Base-by-base conservation (phyloP, 306 rosid genomes). In the Senna siamea region DNA sequence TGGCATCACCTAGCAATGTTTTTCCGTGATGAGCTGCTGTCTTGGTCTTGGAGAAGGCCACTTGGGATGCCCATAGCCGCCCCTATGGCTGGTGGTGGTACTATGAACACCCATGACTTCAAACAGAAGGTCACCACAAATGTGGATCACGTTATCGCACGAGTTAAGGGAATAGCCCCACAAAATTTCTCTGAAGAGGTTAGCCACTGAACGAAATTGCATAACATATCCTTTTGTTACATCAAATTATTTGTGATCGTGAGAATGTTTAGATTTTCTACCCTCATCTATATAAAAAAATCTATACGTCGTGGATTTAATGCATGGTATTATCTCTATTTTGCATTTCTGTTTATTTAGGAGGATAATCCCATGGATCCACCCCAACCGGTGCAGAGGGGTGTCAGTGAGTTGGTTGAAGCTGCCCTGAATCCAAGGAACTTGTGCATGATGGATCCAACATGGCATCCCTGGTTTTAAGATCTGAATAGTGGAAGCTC, bases 11-110 rank as follows among this genome's bases (percentile, higher is more conserved):
- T 95, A 58, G 99, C 99, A 13, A 95, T 95, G 99, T 95, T 95
- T 76, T 95, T 95, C 90, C 98, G 99, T 1, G 99, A 95, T 81
- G 99, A 95, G 81, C 87, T 95, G 43, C 84, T 95, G 70, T 95
- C 99, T 41, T 95, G 97, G 98, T 95, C 99, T 71, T 95, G 99
- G 99, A 90, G 99, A 86, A 90, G 98, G 84, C 98, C 98, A 20
- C 88, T 88, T 9, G 99, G 99, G 83, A 86, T 89, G 93, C 93
- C 98, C 72, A n/a, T n/a, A n/a, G 78, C 90, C 78, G 89, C 89
- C 57, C 84, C 96, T 22, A 78, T 91, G 73, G 82, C 92, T 65
- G 96, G 93, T 44, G 98, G 96, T 47, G 82, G 96, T 40, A 78
- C 89, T 35, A 85, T 90, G 87, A 95, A 83, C 75, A 92, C 98